Percentiles rank a stretch among this genome's conserved stretches.
These are phyloP conservation scores for Botrytis sinoallii DNA, from an alignment of 2,329 filamentous ascomycete species.

Conservation along the genomic window DNA sequence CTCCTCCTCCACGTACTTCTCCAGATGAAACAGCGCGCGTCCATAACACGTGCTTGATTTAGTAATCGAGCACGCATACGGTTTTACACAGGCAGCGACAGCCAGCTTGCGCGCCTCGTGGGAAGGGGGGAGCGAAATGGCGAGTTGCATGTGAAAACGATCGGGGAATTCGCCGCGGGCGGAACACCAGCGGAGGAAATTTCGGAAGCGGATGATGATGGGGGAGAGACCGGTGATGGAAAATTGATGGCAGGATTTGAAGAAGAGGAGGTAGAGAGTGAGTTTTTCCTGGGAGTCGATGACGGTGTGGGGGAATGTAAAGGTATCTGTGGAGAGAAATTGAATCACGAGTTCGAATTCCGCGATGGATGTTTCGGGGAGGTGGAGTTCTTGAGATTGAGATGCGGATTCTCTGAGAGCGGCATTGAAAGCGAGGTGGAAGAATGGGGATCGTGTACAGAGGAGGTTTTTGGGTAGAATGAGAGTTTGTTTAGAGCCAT, in stretches of 20 bases:
- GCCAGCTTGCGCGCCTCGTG: neutral
- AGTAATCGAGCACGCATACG: slow-evolving; percentile 3
- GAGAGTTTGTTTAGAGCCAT: neutral
- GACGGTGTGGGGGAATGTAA: neutral
- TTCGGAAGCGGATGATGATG: neutral
- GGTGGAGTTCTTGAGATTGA: slow-evolving; percentile 12
- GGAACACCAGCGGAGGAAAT: neutral
- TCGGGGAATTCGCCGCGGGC: neutral
- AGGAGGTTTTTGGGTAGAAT: slow-evolving; percentile 19
- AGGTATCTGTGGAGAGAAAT: slow-evolving; percentile 21
- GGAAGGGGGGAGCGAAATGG: neutral
- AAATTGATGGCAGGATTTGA: slow-evolving; percentile 28
- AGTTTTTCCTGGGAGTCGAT: neutral
- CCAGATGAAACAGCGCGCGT: slow-evolving; percentile 14
- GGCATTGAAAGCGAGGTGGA: slow-evolving; percentile 23
- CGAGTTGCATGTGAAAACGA: neutral
- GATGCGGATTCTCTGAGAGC: neutral
- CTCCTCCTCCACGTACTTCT: slow-evolving; percentile 19
- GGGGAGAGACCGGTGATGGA: neutral
- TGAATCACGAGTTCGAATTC: slow-evolving; percentile 22
- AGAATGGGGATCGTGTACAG: slow-evolving; percentile 21
- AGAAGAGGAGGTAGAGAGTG: slow-evolving; percentile 13
- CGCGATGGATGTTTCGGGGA: slow-evolving; percentile 15
- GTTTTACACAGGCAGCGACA: neutral
- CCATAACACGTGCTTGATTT: neutral